These are phyloP conservation scores for Colletotrichum camelliae DNA, from an alignment of 2,329 filamentous ascomycete genomes.

Conservation along the genomic window DNA sequence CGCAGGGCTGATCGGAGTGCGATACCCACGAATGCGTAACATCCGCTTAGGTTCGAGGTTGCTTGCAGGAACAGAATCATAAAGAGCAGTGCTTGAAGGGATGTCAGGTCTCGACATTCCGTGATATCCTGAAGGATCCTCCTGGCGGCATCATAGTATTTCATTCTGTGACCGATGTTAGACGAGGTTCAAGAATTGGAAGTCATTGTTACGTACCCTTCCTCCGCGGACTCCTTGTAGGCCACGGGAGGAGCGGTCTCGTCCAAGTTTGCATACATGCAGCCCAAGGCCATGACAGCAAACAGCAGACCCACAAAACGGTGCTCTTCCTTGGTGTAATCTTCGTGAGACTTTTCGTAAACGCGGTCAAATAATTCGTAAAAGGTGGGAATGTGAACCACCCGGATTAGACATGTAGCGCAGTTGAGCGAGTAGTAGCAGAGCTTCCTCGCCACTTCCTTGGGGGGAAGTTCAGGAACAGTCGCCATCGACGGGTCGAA, in stretches of 20 bases:
- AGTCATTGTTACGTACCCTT: conserved; percentile 51
- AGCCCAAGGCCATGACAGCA: conserved; percentile 73
- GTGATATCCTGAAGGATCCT: conserved; percentile 69
- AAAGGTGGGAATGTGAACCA: conserved; percentile 84
- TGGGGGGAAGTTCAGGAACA: conserved; percentile 72
- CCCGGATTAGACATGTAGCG: conserved; percentile 65
- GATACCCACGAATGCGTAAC: conserved; percentile 82
- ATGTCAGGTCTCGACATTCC: conserved; percentile 75
- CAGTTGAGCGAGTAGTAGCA: conserved; percentile 62
- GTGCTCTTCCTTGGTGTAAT: conserved; percentile 68
- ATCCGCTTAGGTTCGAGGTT: conserved; percentile 78
- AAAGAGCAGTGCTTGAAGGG: conserved; percentile 77
- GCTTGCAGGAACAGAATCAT: conserved; percentile 84
- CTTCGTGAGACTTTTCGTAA: conserved; percentile 72
- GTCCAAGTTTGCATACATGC: conserved; percentile 69
- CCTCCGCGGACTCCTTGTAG: conserved; percentile 58
- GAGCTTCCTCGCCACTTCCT: conserved; percentile 57
- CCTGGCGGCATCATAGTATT: conserved; percentile 75
- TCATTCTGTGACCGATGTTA: conserved; percentile 57
- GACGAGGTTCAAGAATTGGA: neutral
- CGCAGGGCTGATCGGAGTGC: conserved; percentile 77
- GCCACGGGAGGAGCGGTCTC: conserved; percentile 52
- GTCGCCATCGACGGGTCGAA: conserved; percentile 59
- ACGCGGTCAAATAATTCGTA: conserved; percentile 78
- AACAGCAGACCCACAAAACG: conserved; percentile 75